Evolutionary conservation across 23 red algal genomes (phyloP).

Genomic region (Cyanidioschyzon merolae): DNA sequence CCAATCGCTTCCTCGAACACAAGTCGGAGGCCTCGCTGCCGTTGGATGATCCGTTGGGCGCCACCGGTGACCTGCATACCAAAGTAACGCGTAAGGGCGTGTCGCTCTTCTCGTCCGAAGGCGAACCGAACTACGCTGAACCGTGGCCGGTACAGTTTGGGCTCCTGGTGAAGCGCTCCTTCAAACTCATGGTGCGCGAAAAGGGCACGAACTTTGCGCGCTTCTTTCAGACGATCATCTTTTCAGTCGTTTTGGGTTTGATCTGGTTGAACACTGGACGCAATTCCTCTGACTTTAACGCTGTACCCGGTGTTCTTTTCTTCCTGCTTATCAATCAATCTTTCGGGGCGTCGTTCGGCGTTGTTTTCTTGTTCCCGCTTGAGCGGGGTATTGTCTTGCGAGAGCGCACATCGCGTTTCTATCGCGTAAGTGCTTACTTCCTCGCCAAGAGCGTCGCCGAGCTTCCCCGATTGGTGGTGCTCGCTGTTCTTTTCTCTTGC

Average conservation of each 20-base stretch:
- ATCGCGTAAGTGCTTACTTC: slow-evolving; percentile 79
- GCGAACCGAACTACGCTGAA: slow-evolving; percentile 25
- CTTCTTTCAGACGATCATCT: slow-evolving; percentile 67
- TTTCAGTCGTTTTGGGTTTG: slow-evolving; percentile 63
- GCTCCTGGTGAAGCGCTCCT: slow-evolving; percentile 32
- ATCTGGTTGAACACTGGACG: slow-evolving; percentile 82
- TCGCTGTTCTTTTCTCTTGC: slow-evolving; percentile 41
- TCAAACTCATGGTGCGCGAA: slow-evolving; percentile 65
- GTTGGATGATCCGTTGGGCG: slow-evolving; percentile 12
- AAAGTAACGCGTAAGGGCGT: not conserved
- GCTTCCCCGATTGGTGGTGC: slow-evolving; percentile 51
- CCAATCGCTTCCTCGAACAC: slow-evolving; percentile 15
- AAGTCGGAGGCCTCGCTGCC: not conserved
- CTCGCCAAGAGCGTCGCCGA: slow-evolving; percentile 65
- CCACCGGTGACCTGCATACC: not conserved
- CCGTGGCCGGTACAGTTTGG: slow-evolving; percentile 52
- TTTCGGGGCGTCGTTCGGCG: slow-evolving; percentile 64
- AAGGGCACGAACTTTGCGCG: slow-evolving; percentile 48
- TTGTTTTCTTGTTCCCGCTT: slow-evolving; percentile 85
- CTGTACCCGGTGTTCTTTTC: slow-evolving; percentile 65
- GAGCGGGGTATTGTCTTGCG: slow-evolving; percentile 77
- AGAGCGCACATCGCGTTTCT: slow-evolving; percentile 56
- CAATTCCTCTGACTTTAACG: slow-evolving; percentile 19
- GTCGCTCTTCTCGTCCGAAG: not conserved
- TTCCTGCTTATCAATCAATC: slow-evolving; percentile 93